Evolutionary conservation across 495 filamentous ascomycete species (phyloP).

Genomic region (Amniculicola lignicola): DNA sequence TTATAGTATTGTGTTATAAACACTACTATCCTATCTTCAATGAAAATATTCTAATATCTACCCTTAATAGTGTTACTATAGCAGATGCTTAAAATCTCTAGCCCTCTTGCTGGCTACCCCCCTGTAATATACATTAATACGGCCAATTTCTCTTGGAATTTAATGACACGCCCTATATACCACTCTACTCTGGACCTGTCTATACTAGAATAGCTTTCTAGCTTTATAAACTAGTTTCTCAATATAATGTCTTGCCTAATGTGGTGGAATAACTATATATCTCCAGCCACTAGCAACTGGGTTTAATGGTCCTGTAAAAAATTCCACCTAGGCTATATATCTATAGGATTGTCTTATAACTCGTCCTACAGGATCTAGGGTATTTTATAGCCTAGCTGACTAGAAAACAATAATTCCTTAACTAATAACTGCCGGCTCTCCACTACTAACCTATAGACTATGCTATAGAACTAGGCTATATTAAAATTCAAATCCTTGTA

Average conservation of each 20-base stretch:
- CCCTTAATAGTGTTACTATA: not conserved
- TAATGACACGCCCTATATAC: not conserved
- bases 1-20: not conserved
- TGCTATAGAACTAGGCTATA: slow-evolving; percentile 9
- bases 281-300: not conserved
- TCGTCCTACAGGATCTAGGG: not conserved
- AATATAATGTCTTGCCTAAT: not conserved
- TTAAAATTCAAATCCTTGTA: slow-evolving; percentile 6
- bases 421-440: not conserved
- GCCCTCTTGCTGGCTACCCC: not conserved
- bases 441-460: slow-evolving; percentile 12
- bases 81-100: not conserved
- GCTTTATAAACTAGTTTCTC: not conserved
- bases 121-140: slow-evolving; percentile 1
- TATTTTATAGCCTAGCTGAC: not conserved
- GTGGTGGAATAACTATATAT: not conserved
- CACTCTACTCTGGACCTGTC: not conserved
- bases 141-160: not conserved
- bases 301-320: not conserved
- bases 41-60: not conserved
- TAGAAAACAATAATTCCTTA: not conserved
- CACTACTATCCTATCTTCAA: not conserved
- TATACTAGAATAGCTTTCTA: not conserved
- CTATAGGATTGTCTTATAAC: not conserved
- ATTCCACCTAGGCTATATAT: not conserved